Evolutionary conservation across 768 basidiomycete genomes (phyloP), one percentile per base, ranked within the genome.

Genomic region (Pleurotus salmoneostramineus): DNA sequence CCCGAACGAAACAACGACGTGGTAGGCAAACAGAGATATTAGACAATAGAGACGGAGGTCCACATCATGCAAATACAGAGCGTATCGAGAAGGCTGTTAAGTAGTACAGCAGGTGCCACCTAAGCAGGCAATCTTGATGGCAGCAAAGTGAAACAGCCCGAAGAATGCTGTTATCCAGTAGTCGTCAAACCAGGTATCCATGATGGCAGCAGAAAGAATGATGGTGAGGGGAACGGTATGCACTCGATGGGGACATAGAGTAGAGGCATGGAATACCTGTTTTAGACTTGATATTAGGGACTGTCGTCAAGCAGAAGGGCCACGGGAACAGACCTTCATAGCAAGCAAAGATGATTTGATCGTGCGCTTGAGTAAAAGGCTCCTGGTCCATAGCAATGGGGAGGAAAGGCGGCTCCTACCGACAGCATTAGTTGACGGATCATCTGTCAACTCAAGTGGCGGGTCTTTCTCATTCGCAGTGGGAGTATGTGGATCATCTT

Each of bases 111-210:
- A 64, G 5, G 35, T 7, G 50, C 44, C 35, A 17, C 57, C 61
- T 54, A 48, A 58, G 45, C 62, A 63, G 3, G 43, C 59, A 43
- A 63, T 52, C 8, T 63, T 58, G 27, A 64, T 3, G 12, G 63
- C 45, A 50, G 56, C 70, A 4, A 77, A 32, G 64, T 84, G 82
- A n/a, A 75, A 56, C 21, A 70, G 21, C 0, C 71, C 75, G 12
- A 83, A 67, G 34, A 73, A 58, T 1, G 75, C 40, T 0, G 79
- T 77, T 12, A 72, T 62, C 51, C 61, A 56, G 7, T 79, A 59
- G 17, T 65, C 67, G 47, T 81, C 79, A 27, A 74, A 76, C 66
- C 77, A 69, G 10, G 77, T 79, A 68, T 84, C 83, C 17, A 69
- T 57, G 31, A 82, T 63, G 2, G 79, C 79, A 1, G 77, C 70